phyloP scores from a whole-genome alignment of 176 grass and related monocot genomes.

The Ampelocalamus luodianensis region DNA sequence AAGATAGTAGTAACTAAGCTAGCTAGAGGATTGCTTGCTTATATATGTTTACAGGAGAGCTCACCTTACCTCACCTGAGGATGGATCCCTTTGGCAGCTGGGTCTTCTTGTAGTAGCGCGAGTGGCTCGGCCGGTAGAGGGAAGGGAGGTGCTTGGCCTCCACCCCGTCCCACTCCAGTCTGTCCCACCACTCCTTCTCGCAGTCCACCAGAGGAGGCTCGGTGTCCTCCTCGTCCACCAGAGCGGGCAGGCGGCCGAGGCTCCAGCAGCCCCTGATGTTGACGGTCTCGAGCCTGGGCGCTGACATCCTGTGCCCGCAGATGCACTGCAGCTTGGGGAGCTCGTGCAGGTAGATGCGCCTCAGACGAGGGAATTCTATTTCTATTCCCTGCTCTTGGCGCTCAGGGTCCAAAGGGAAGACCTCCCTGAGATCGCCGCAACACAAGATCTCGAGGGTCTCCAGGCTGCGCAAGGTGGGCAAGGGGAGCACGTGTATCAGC shows the following conservation, averaged over 20 bases:
- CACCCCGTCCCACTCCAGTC: background rate
- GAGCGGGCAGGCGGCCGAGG: slow-evolving; percentile 18
- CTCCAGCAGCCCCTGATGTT: slow-evolving; percentile 43
- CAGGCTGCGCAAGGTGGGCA: background rate
- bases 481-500: background rate
- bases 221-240: no score
- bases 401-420: background rate
- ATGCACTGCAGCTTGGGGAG: slow-evolving; percentile 27
- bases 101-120: background rate
- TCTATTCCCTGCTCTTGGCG: background rate
- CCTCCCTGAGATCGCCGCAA: background rate
- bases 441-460: slow-evolving; percentile 18
- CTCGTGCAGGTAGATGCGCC: background rate
- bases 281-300: background rate
- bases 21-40: no score
- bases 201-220: background rate
- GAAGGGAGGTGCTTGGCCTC: background rate
- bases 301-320: background rate
- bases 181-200: slow-evolving; percentile 44
- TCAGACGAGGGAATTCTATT: background rate
- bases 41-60: no score
- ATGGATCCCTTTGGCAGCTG: background rate
- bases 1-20: no score
- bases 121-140: background rate
- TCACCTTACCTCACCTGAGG: no score